Percentiles rank a stretch among this genome's conserved stretches.
phyloP scores from a whole-genome alignment of 805 yeast species.

The Candida parachauliodes region DNA sequence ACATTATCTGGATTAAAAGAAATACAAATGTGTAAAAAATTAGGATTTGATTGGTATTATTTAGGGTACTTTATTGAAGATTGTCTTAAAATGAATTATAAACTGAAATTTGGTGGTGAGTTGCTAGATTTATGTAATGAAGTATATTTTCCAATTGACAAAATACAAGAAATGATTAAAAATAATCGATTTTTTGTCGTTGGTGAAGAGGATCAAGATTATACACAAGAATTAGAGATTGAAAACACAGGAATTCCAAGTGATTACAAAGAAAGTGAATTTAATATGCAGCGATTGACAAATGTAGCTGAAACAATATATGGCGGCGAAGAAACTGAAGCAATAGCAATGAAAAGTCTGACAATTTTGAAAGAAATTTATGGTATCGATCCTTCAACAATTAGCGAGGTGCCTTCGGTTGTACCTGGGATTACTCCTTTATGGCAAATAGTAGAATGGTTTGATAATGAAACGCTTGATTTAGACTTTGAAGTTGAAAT shows the following conservation, averaged over 20 bases:
- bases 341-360: constrained; percentile 17
- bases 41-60: constrained; percentile 56
- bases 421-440: constrained; percentile 51
- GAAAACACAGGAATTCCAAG: constrained; percentile 15
- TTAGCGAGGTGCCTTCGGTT: constrained; percentile 33
- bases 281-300: neutral
- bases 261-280: constrained; percentile 9
- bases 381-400: constrained; percentile 6
- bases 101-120: constrained; percentile 75
- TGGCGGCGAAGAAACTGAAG: constrained; percentile 12
- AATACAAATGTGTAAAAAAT: constrained; percentile 47
- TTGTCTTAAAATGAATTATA: constrained; percentile 80
- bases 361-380: constrained; percentile 13
- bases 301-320: constrained; percentile 21
- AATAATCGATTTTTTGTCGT: constrained; percentile 30
- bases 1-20: constrained; percentile 75
- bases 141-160: constrained; percentile 37
- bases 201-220: constrained; percentile 12
- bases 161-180: constrained; percentile 22
- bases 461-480: constrained; percentile 23
- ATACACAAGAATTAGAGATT: constrained; percentile 11
- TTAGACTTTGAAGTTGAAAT: constrained; percentile 14
- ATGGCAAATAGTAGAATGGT: constrained; percentile 38
- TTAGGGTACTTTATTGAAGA: constrained; percentile 79
- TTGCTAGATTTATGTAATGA: constrained; percentile 53